Conservation (phyloP, 176 grass and related monocot genomes). For the Lolium perenne region DNA sequence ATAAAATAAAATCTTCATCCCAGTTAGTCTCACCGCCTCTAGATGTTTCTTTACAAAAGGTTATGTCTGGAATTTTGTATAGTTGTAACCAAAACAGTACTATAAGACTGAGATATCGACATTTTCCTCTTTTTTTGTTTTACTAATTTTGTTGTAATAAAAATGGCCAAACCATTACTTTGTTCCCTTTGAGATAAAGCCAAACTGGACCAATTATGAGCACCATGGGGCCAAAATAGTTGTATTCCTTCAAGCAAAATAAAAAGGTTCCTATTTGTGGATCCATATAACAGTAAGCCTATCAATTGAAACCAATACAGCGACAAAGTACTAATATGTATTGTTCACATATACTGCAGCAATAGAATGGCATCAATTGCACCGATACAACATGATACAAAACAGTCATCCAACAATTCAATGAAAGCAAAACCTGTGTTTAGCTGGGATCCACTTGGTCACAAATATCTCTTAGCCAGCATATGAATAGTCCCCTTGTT, state of each 20-base stretch:
- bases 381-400: background rate
- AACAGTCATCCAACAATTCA: background rate
- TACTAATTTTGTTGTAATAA: background rate
- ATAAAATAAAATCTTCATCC: background rate
- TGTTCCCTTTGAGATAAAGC: background rate
- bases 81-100: background rate
- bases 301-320: background rate
- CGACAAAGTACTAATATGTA: background rate
- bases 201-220: background rate
- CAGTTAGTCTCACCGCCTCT: background rate
- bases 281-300: background rate
- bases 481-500: background rate
- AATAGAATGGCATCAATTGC: background rate
- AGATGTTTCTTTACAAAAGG: background rate
- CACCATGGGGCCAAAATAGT: background rate
- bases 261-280: background rate
- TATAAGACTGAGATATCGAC: background rate
- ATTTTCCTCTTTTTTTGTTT: background rate
- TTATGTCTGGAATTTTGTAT: background rate
- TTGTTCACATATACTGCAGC: background rate
- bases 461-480: background rate
- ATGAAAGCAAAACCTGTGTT: background rate
- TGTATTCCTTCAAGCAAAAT: background rate
- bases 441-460: background rate
- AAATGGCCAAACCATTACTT: background rate